phyloP scores from a whole-genome alignment of 169 alveolate genomes.

The Fabrea salina region DNA sequence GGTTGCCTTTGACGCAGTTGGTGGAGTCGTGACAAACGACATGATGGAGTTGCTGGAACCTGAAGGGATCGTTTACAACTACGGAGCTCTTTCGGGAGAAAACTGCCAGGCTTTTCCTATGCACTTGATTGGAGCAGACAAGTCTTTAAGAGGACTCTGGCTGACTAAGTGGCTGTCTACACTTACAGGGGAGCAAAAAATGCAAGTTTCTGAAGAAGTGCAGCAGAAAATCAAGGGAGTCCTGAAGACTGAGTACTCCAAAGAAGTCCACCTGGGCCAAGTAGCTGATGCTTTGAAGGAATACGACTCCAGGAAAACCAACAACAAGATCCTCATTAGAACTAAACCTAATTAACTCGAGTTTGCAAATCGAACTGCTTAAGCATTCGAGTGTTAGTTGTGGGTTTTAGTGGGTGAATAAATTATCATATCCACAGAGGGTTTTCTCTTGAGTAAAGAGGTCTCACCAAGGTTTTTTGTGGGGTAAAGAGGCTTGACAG shows the following conservation, averaged over 20 bases:
- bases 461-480: too few relatives aligned
- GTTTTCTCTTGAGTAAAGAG: too few relatives aligned
- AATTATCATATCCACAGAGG: too few relatives aligned
- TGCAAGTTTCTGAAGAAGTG: background rate
- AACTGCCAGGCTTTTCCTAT: background rate
- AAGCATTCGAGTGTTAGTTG: too few relatives aligned
- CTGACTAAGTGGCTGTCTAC: background rate
- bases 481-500: too few relatives aligned
- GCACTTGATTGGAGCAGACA: background rate
- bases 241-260: background rate
- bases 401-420: too few relatives aligned
- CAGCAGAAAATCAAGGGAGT: background rate
- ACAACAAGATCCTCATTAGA: background rate
- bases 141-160: background rate
- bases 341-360: background rate
- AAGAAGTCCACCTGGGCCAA: background rate
- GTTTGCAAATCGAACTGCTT: background rate
- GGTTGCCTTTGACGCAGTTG: slow-evolving; percentile 24
- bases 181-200: background rate
- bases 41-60: background rate
- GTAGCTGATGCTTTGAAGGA: background rate
- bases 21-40: background rate
- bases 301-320: background rate
- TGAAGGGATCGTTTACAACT: background rate
- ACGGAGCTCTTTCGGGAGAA: background rate